Evolutionary conservation across 257 asterid genomes (phyloP), one percentile per base, ranked within the genome.

Genomic region (Echites panduratus): DNA sequence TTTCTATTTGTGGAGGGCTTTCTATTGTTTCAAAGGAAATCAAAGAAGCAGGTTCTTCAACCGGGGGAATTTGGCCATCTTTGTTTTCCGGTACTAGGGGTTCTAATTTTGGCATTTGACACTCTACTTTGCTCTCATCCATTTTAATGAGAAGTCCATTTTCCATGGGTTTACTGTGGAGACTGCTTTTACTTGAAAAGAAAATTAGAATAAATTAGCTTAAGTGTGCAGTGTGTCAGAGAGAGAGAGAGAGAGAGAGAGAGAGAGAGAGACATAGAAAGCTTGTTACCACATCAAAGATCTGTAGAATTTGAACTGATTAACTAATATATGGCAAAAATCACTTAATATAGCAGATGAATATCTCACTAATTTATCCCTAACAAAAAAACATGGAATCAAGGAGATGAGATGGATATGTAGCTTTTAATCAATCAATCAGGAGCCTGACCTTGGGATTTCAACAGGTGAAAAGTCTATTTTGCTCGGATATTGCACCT

Each of bases 401-500:
- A 1, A 43, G 11, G 54, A 54, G n/a, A 58, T 5, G 47, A 72
- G 16, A 17, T 44, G 24, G 49, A 32, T 22, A 49, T 20, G 24
- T 20, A 54, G 53, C 65, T 24, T 44, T n/a, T n/a, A 68, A 68
- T 9, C 69, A 29, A 56, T 27, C 26, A 17, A 68, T 12, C n/a
- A 71, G 67, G 68, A 77, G 76, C 56, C 84, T 80, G 45, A 91
- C 98, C 94, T 87, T 68, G 87, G 85, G 76, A 84, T 74, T 73
- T 84, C 84, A 72, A 88, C 76, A 66, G 88, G 89, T 50, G 89
- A 72, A 73, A 87, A 81, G 78, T 89, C 96, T 70, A 84, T 73
- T 81, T 83, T 82, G 81, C 90, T 94, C 74, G 98, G 98, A 82
- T 91, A 94, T 24, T 72, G 87, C 73, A 94, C 93, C 98, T 94